Evolutionary conservation across 2,329 filamentous ascomycete genomes (phyloP), one percentile per base, ranked within the genome.

Genomic region (Colletotrichum chlorophyti): DNA sequence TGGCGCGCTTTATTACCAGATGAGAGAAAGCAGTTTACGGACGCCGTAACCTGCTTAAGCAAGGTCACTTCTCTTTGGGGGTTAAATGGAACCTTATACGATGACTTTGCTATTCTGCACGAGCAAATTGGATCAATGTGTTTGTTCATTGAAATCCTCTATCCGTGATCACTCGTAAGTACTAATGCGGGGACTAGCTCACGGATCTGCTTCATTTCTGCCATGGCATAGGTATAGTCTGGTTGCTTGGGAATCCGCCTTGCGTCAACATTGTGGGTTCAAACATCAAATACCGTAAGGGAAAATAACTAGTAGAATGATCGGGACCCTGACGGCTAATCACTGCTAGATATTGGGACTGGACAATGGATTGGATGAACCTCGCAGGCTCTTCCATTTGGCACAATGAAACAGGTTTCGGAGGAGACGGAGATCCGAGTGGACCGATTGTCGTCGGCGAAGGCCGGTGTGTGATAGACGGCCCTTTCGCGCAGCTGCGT

Each of bases 401-500:
- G 38, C 7, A 41, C 14, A n/a, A 15, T 6, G 23, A 6, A 5
- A 41, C 38, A 1, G 38, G 38, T 3, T 26, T 41, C 6, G 38
- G 38, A n/a, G 38, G 38, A 10, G 38, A 41, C 3, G 38, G 60
- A 19, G 48, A 64, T 15, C 27, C 45, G 1, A 15, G n/a, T 12
- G 54, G 53, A 3, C 46, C 48, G 3, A 42, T 41, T 9, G 41
- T 38, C 7, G 55, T 62, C 12, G 60, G 55, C n/a, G 37, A 59
- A 4, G 50, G 52, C 8, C 54, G 60, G 9, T 64, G 62, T 37
- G 42, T 64, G 8, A 37, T 42, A 19, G 50, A 51, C 48, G 53
- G 57, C 2, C 63, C 63, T 7, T 64, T 64, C 45, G 34, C 54
- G 4, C 37, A 64, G 10, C 38, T 64, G 24, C 58, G 58, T 9